A percentile compares a stretch with the other conserved stretches of the same genome.
Evolutionary conservation across 2,329 filamentous ascomycete genomes (phyloP).

Genomic region (Sporothrix variecibatus): DNA sequence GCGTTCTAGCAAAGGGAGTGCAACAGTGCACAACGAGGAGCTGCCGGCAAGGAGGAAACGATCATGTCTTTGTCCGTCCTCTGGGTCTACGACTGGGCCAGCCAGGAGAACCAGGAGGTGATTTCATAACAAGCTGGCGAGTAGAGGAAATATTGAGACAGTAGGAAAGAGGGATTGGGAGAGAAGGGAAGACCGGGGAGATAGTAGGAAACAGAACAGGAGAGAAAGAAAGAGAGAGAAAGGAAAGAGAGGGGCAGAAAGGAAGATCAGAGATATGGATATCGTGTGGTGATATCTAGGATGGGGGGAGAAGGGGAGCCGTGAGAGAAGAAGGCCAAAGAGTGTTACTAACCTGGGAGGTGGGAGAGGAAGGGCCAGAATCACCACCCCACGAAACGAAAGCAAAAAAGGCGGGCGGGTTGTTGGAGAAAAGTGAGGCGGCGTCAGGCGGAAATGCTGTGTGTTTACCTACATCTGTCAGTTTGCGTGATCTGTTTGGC

Average conservation of each 20-base stretch:
- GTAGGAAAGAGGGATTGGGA: slow-evolving; percentile 19
- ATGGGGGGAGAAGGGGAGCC: neutral
- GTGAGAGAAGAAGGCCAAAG: neutral
- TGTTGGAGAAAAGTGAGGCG: slow-evolving; percentile 3
- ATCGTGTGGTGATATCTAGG: neutral
- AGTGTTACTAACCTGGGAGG: slow-evolving; percentile 12
- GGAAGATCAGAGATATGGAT: neutral
- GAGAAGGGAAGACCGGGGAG: neutral
- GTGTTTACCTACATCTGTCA: slow-evolving; percentile 22
- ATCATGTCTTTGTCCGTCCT: slow-evolving; percentile 21
- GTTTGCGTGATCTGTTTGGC: slow-evolving; percentile 21
- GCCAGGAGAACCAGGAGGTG: slow-evolving; percentile 30
- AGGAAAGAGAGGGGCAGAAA: slow-evolving; percentile 22
- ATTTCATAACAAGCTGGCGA: slow-evolving; percentile 28
- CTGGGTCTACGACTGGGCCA: slow-evolving; percentile 29
- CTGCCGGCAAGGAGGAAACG: slow-evolving; percentile 4
- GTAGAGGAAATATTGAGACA: slow-evolving; percentile 25
- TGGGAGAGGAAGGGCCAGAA: neutral
- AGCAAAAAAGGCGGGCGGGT: neutral
- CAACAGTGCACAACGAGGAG: slow-evolving; percentile 31
- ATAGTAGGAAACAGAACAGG: slow-evolving; percentile 27
- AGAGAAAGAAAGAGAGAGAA: neutral
- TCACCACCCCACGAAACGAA: slow-evolving; percentile 4
- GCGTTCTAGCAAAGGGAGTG: slow-evolving; percentile 32
- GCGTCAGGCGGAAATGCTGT: slow-evolving; percentile 24